phyloP scores from a whole-genome alignment of 1,284 basidiomycete genomes.

The Salmacisia buchloeana region DNA sequence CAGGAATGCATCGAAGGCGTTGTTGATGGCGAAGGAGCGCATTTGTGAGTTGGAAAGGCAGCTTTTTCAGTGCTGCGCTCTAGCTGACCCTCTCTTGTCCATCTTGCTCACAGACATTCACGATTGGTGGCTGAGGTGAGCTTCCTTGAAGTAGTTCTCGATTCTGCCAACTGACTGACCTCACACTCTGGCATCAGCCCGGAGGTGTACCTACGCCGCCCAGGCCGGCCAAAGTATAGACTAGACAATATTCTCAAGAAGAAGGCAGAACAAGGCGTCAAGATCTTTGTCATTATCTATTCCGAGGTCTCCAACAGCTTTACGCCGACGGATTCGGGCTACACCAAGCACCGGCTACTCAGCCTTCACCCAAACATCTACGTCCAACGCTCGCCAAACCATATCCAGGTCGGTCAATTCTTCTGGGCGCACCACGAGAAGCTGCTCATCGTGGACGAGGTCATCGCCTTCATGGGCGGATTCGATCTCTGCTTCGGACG shows the following conservation, averaged over 20 bases:
- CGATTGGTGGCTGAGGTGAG: slow-evolving; percentile 6
- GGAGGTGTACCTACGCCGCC: slow-evolving; percentile 77
- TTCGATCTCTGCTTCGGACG: slow-evolving; percentile 69
- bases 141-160: not conserved
- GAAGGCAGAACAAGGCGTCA: slow-evolving; percentile 93
- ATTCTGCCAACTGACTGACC: not conserved
- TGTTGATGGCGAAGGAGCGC: slow-evolving; percentile 5
- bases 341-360: slow-evolving; percentile 80
- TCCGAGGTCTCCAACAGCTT: slow-evolving; percentile 94
- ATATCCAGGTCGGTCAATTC: slow-evolving; percentile 94
- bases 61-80: too few species aligned
- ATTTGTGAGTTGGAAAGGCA: slow-evolving; percentile 1
- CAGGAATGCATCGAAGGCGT: slow-evolving; percentile 1
- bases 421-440: slow-evolving; percentile 97
- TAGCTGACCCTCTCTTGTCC: too few species aligned
- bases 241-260: slow-evolving; percentile 80
- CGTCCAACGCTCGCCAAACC: slow-evolving; percentile 93
- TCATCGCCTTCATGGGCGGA: slow-evolving; percentile 96
- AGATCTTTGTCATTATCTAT: slow-evolving; percentile 79
- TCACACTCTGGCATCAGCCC: not conserved
- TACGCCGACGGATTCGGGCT: slow-evolving; percentile 63
- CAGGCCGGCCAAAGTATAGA: slow-evolving; percentile 77
- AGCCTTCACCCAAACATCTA: slow-evolving; percentile 86
- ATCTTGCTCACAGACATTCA: slow-evolving; percentile 6
- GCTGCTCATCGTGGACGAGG: slow-evolving; percentile 92